phyloP scores from a whole-genome alignment of 1,284 basidiomycete genomes.

The Ceratobasidium theobromae region DNA sequence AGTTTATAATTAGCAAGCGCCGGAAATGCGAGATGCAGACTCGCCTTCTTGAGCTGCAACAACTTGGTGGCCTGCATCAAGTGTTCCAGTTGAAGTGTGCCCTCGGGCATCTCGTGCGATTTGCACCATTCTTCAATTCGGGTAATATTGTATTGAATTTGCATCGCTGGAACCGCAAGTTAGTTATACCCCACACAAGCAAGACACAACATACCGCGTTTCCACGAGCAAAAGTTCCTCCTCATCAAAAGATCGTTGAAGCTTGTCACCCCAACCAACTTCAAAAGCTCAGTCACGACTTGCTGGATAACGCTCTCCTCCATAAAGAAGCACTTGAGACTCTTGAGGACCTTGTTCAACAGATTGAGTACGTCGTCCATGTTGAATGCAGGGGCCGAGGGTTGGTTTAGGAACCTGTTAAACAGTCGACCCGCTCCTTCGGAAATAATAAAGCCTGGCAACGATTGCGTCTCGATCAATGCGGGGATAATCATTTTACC shows the following conservation, averaged over 20 bases:
- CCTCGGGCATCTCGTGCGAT: conserved; percentile 98
- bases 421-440: conserved; percentile 89
- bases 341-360: conserved; percentile 98
- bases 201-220: conserved; percentile 71
- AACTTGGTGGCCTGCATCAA: conserved; percentile 99
- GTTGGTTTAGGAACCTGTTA: conserved; percentile 86
- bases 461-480: conserved; percentile 93
- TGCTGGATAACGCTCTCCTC: conserved; percentile 98
- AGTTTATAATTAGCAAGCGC: conserved; percentile 12
- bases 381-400: conserved; percentile 84
- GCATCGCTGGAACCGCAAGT: conserved; percentile 71
- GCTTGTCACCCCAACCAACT: conserved; percentile 94
- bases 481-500: conserved; percentile 99
- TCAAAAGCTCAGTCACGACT: conserved; percentile 93
- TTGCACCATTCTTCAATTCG: conserved; percentile 98
- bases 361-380: conserved; percentile 99
- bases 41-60: conserved; percentile 95
- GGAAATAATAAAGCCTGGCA: conserved; percentile 96
- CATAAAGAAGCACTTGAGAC: conserved; percentile 98
- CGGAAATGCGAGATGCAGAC: conserved; percentile 40
- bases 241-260: conserved; percentile 99
- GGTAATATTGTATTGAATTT: conserved; percentile 98
- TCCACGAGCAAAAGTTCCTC: conserved; percentile 99
- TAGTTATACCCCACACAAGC: not conserved
- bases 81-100: conserved; percentile 95